Base-by-base conservation (phyloP, 2,329 filamentous ascomycete species). In the Dactylellina drechsleri region DNA sequence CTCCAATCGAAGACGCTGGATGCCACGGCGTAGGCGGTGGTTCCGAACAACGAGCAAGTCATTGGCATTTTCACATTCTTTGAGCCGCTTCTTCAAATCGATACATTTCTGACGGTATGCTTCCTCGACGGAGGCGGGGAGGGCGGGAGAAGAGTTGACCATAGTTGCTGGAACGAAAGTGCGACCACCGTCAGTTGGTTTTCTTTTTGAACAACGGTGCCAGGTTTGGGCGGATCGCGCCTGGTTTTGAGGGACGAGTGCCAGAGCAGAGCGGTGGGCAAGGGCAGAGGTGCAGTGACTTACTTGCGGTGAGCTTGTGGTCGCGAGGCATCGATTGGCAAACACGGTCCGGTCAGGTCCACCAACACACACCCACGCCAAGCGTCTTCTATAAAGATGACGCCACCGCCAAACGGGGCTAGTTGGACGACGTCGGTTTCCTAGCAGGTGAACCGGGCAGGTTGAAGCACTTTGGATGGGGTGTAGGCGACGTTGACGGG, bases 101-200 rank as follows among this genome's bases (percentile, higher is more conserved):
- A 97, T 92, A 82, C 94, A 98, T 88, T 99, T 98, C 77, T 92
- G 89, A 80, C 95, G 93, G 83, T 98, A 99, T 59, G 94, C 93
- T 81, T 94, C 91, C 83, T 99, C 94, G 77, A 98, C 93, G 15
- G 93, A 96, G 15, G 95, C 94, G 18, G 94, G 92, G 2, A 91
- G 85, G 47, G 87, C 83, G 15, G 88, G 87, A 50, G 78, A 77
- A 20, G 77, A 78, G 54, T 62, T 75, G 52, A 75, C 71, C 71
- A 75, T 75, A 53, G 71, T 58, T 36, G 31, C 31, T 68, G 49
- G 3, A 54, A 16, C 15, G 26, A 18, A n/a, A 12, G 36, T 23
- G 36, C n/a, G 54, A 2, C 31, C 40, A 45, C 16, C 6, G 54
- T 43, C 23, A 58, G 54, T 12, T 45, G 16, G 31, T 36, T 36